Conservation (phyloP, 2,329 filamentous ascomycete species). For the Fonsecaea pedrosoi region DNA sequence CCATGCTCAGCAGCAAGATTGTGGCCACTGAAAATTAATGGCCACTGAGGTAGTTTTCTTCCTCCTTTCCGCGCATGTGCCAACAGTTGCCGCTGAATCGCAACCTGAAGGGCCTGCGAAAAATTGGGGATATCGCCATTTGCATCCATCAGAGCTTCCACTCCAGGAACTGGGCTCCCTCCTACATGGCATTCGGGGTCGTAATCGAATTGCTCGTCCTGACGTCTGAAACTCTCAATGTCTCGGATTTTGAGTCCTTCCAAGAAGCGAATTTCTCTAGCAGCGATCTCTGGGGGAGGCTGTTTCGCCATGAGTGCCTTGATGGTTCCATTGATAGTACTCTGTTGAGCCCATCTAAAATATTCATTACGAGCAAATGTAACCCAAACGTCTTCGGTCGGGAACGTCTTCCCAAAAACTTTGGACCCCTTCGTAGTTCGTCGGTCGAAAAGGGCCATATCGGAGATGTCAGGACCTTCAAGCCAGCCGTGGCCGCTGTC, state of each 20-base stretch:
- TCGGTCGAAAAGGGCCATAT: slow-evolving; percentile 56
- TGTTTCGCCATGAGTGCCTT: slow-evolving; percentile 21
- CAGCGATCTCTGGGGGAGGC: background rate
- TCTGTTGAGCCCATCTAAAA: slow-evolving; percentile 40
- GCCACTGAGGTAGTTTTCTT: slow-evolving; percentile 35
- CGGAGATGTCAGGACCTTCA: slow-evolving; percentile 64
- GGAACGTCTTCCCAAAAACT: slow-evolving; percentile 56
- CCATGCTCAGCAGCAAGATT: slow-evolving; percentile 43
- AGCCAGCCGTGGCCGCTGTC: slow-evolving; percentile 73
- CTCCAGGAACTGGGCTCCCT: slow-evolving; percentile 3
- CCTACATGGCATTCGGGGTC: slow-evolving; percentile 30
- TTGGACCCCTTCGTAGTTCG: slow-evolving; percentile 46
- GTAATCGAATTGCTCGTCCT: slow-evolving; percentile 29
- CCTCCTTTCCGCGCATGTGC: background rate
- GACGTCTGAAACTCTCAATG: slow-evolving; percentile 33
- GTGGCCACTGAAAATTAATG: slow-evolving; percentile 39
- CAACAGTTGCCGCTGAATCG: background rate
- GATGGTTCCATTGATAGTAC: slow-evolving; percentile 38
- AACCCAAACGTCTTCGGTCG: slow-evolving; percentile 45
- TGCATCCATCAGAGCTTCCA: background rate
- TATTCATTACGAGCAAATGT: slow-evolving; percentile 36
- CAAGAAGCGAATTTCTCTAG: slow-evolving; percentile 26
- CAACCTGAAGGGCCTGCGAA: background rate
- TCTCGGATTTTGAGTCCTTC: slow-evolving; percentile 28
- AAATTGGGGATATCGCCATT: background rate